Evolutionary conservation across 1,284 basidiomycete genomes (phyloP).

Genomic region (Prillingera fragicola): DNA sequence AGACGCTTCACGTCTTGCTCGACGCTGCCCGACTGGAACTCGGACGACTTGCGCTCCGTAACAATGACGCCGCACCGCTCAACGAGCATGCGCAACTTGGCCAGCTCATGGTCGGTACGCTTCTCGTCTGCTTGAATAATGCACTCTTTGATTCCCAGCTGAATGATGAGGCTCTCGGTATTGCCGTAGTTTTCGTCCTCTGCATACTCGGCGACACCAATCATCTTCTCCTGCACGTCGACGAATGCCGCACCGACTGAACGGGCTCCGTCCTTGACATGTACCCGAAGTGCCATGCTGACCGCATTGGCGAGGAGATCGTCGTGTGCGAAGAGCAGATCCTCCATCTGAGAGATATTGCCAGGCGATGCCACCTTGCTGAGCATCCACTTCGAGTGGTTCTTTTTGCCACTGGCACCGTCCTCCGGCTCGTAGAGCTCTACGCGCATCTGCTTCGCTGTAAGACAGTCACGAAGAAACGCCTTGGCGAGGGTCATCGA

Average conservation of each 20-base stretch:
- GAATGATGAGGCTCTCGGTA: slow-evolving; percentile 90
- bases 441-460: slow-evolving; percentile 82
- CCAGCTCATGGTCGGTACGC: slow-evolving; percentile 68
- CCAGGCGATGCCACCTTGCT: slow-evolving; percentile 83
- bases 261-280: slow-evolving; percentile 53
- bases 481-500: slow-evolving; percentile 75
- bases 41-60: slow-evolving; percentile 78
- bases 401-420: slow-evolving; percentile 57
- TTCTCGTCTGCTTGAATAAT: slow-evolving; percentile 55
- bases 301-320: slow-evolving; percentile 83
- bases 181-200: slow-evolving; percentile 97
- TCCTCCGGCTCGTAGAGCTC: slow-evolving; percentile 81
- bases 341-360: slow-evolving; percentile 88
- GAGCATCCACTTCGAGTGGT: slow-evolving; percentile 64
- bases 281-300: slow-evolving; percentile 80
- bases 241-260: slow-evolving; percentile 55
- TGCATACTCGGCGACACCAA: slow-evolving; percentile 74
- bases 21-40: slow-evolving; percentile 75
- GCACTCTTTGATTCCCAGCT: slow-evolving; percentile 94
- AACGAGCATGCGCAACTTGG: slow-evolving; percentile 73
- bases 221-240: slow-evolving; percentile 53
- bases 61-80: slow-evolving; percentile 87
- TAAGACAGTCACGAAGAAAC: slow-evolving; percentile 85
- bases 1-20: slow-evolving; percentile 79
- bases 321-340: slow-evolving; percentile 77